Percentiles rank a stretch among this genome's conserved stretches.
These are phyloP conservation scores for Paspalum notatum DNA, from an alignment of 176 grass and related monocot species.

Conservation along the genomic window DNA sequence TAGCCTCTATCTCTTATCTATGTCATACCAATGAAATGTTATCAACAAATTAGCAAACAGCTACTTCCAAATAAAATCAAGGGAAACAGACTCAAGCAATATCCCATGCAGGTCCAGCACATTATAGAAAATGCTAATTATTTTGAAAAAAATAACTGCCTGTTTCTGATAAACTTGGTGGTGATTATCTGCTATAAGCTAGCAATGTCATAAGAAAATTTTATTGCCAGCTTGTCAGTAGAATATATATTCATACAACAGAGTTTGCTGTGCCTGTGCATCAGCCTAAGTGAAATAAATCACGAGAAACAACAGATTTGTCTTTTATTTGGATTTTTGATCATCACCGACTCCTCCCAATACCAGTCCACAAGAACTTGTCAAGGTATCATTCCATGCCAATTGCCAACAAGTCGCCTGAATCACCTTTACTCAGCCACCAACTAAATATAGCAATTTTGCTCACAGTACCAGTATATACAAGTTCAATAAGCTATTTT, in stretches of 20 bases:
- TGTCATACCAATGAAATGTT: not conserved
- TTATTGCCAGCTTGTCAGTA: constrained; percentile 10
- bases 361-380: not conserved
- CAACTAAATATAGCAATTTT: not conserved
- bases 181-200: constrained; percentile 1
- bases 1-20: not conserved
- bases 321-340: not conserved
- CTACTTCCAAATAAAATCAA: not conserved
- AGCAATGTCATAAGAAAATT: not conserved
- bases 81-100: not conserved
- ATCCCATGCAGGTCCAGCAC: not conserved
- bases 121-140: not conserved
- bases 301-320: not conserved
- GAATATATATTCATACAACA: not conserved
- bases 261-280: not conserved
- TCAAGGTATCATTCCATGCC: not conserved
- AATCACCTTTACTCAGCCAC: not conserved
- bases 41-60: constrained; percentile 24
- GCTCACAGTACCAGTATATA: not conserved
- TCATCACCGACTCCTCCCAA: not conserved
- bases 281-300: constrained; percentile 19
- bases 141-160: not conserved
- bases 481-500: not conserved
- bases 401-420: not conserved
- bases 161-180: not conserved